Evolutionary conservation across 2,329 filamentous ascomycete species (phyloP).

Genomic region (Ophiocordyceps camponoti-floridani): DNA sequence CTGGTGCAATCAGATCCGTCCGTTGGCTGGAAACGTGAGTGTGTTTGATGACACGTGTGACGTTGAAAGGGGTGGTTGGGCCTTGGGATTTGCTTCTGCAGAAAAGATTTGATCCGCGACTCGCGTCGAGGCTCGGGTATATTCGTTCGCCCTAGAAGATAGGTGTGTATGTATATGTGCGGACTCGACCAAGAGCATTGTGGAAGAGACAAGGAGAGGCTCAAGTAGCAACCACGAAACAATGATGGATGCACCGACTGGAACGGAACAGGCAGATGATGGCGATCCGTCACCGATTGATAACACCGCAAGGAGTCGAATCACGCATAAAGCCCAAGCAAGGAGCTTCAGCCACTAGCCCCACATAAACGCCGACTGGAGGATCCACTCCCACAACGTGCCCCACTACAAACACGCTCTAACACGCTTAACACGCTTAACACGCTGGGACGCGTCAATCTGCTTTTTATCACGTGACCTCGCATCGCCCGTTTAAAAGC

Average conservation of each 20-base stretch:
- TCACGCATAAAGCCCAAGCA: neutral
- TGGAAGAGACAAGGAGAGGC: too few species aligned
- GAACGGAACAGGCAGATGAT: too few species aligned
- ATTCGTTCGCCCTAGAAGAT: too few species aligned
- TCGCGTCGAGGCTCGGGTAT: too few species aligned
- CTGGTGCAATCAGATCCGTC: neutral
- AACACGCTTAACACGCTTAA: neutral
- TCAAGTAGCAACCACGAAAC: too few species aligned
- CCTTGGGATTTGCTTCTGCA: neutral
- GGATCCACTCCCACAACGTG: too few species aligned
- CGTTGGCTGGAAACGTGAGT: neutral
- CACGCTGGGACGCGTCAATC: slow-evolving; percentile 12
- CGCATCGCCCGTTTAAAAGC: slow-evolving; percentile 16
- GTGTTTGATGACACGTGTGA: neutral
- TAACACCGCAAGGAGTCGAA: neutral
- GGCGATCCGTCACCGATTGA: neutral
- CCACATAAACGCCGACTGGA: too few species aligned
- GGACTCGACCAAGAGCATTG: too few species aligned
- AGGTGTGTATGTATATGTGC: too few species aligned
- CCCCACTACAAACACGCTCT: too few species aligned
- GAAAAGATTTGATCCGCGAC: neutral
- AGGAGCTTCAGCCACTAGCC: neutral
- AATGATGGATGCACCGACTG: too few species aligned
- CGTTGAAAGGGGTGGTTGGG: neutral
- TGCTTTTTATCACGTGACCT: slow-evolving; percentile 15